These are phyloP conservation scores for Lipomyces sp. DNA, from an alignment of 805 yeast species.

Conservation along the genomic window DNA sequence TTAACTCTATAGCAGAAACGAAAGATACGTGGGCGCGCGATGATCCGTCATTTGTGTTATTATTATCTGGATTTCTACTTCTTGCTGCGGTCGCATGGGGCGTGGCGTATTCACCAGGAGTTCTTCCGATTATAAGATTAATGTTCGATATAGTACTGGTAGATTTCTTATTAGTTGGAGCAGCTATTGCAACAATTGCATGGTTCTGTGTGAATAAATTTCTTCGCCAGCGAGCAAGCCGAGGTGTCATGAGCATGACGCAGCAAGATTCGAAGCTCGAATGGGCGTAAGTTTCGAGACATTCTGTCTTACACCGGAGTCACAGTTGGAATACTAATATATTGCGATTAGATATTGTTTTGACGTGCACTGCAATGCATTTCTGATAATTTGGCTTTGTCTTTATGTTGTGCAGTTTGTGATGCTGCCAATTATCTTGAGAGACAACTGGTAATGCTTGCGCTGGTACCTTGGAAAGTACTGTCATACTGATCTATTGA, in stretches of 20 bases:
- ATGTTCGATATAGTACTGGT: constrained; percentile 79
- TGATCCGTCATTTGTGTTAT: constrained; percentile 82
- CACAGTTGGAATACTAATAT: too few species aligned
- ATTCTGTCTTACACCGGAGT: too few species aligned
- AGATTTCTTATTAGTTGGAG: constrained; percentile 73
- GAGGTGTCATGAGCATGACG: constrained; percentile 34
- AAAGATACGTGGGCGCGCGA: constrained; percentile 82
- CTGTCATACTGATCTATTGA: background rate
- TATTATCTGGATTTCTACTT: constrained; percentile 62
- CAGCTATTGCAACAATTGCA: constrained; percentile 62
- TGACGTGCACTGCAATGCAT: constrained; percentile 91
- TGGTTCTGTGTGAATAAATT: constrained; percentile 72
- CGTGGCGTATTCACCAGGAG: constrained; percentile 64
- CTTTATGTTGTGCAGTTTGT: constrained; percentile 73
- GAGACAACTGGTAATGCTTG: constrained; percentile 49
- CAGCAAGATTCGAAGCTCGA: constrained; percentile 53
- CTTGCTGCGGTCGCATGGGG: constrained; percentile 91
- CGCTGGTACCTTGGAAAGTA: background rate
- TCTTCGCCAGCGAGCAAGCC: constrained; percentile 44
- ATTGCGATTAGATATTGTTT: constrained; percentile 53
- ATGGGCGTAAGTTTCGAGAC: constrained; percentile 60
- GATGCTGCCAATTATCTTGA: constrained; percentile 64
- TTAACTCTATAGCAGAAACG: constrained; percentile 51
- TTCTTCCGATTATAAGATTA: constrained; percentile 59
- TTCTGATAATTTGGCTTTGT: constrained; percentile 71